phyloP scores from a whole-genome alignment of 768 basidiomycete genomes.

The Leccinum longicurvipes region DNA sequence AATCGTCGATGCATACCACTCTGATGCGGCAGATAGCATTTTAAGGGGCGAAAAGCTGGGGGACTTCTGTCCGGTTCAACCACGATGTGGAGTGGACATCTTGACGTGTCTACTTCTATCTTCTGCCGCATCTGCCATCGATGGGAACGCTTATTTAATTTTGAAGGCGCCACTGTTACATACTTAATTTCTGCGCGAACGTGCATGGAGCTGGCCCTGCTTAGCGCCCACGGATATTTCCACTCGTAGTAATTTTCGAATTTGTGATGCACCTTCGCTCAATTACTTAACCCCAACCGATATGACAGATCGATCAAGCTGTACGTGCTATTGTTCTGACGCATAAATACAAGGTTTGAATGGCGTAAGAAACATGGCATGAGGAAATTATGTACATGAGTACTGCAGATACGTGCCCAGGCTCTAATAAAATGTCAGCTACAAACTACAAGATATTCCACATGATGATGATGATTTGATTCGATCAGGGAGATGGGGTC shows the following conservation, averaged over 20 bases:
- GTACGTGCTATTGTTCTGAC: too few relatives aligned
- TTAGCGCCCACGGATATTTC: too few relatives aligned
- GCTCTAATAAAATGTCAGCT: not conserved
- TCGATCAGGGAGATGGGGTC: conserved; percentile 9
- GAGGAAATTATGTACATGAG: not conserved
- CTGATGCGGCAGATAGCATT: not conserved
- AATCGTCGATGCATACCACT: not conserved
- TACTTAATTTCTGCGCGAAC: not conserved
- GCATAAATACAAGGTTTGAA: not conserved
- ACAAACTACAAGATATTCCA: not conserved
- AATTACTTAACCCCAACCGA: too few relatives aligned
- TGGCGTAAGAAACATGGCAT: not conserved
- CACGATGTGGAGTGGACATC: not conserved
- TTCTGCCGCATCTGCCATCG: not conserved
- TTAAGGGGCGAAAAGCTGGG: not conserved
- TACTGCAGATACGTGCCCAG: too few relatives aligned
- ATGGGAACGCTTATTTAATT: not conserved
- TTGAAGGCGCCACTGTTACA: not conserved
- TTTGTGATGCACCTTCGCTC: too few relatives aligned
- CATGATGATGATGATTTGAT: not conserved
- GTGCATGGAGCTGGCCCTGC: too few relatives aligned
- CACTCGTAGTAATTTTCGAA: not conserved
- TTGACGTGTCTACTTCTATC: not conserved
- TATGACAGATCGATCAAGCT: too few relatives aligned
- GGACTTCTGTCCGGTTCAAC: too few relatives aligned